phyloP scores from a whole-genome alignment of 192 early-diverging fungal genomes.

The Neocallimastix lanati region DNA sequence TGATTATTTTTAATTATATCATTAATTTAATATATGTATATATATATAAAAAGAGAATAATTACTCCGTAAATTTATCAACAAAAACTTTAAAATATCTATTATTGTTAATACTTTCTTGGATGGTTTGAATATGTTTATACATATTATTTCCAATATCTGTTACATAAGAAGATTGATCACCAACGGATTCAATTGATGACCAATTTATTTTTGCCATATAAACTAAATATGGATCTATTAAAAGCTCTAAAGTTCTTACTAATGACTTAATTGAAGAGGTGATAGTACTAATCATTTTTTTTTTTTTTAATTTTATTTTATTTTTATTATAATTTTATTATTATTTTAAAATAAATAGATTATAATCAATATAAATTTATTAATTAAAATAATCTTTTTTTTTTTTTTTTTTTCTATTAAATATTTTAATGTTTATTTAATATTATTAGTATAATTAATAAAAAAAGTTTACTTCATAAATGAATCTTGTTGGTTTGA shows the following conservation, averaged over 20 bases:
- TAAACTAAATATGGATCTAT: constrained; percentile 48
- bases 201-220: constrained; percentile 70
- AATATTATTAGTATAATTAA: too few species aligned
- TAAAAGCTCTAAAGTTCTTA: constrained; percentile 40
- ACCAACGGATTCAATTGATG: constrained; percentile 62
- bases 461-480: constrained; percentile 28
- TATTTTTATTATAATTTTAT: too few species aligned
- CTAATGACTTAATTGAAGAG: constrained; percentile 42
- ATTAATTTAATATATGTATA: neutral
- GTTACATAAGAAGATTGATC: constrained; percentile 84
- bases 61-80: constrained; percentile 82
- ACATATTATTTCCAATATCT: constrained; percentile 36
- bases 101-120: constrained; percentile 42
- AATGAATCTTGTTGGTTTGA: constrained; percentile 59
- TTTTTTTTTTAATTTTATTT: too few species aligned
- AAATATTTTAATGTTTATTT: too few species aligned
- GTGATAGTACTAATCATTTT: constrained; percentile 43
- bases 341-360: too few species aligned
- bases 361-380: too few species aligned
- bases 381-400: too few species aligned
- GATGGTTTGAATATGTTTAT: constrained; percentile 29
- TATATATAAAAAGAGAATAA: neutral
- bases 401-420: too few species aligned
- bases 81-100: constrained; percentile 71
- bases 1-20: neutral